Conservation (phyloP, 306 rosid species). For the Lotus japonicus region DNA sequence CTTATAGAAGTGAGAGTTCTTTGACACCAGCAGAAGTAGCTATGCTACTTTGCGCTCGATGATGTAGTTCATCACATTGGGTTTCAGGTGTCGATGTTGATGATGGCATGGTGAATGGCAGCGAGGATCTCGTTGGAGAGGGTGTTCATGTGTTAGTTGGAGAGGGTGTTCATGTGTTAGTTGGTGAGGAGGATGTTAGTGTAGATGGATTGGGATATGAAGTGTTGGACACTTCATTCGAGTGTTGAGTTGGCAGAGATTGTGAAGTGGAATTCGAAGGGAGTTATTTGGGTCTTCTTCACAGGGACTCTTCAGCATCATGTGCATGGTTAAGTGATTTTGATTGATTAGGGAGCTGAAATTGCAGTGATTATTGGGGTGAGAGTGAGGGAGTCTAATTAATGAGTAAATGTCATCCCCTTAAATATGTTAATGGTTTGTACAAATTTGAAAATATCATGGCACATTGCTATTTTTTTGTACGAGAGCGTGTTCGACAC, state of each 20-base stretch:
- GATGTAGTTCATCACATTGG: too few relatives aligned
- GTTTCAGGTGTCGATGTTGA: too few relatives aligned
- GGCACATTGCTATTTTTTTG: too few relatives aligned
- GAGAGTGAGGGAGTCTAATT: too few relatives aligned
- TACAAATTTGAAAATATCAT: too few relatives aligned
- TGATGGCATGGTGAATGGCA: conserved; percentile 41
- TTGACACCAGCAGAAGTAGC: conserved; percentile 24
- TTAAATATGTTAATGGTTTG: too few relatives aligned
- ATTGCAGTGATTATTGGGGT: too few relatives aligned
- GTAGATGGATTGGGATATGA: conserved; percentile 39
- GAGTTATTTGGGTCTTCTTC: neutral
- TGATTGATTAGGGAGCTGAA: too few relatives aligned
- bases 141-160: conserved; percentile 30
- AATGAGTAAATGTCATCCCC: too few relatives aligned
- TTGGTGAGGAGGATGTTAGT: conserved; percentile 17
- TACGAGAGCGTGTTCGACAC: too few relatives aligned
- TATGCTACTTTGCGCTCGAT: conserved; percentile 55
- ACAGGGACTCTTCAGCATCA: neutral
- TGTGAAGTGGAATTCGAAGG: conserved; percentile 30
- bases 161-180: conserved; percentile 38
- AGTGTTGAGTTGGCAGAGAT: conserved; percentile 37
- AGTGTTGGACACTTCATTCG: conserved; percentile 46
- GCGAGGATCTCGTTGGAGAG: conserved; percentile 48
- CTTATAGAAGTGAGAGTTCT: conserved; percentile 55
- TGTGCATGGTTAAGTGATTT: too few relatives aligned